These are phyloP conservation scores for Ephemerocybe angulata DNA, from an alignment of 768 basidiomycete genomes.

Conservation along the genomic window DNA sequence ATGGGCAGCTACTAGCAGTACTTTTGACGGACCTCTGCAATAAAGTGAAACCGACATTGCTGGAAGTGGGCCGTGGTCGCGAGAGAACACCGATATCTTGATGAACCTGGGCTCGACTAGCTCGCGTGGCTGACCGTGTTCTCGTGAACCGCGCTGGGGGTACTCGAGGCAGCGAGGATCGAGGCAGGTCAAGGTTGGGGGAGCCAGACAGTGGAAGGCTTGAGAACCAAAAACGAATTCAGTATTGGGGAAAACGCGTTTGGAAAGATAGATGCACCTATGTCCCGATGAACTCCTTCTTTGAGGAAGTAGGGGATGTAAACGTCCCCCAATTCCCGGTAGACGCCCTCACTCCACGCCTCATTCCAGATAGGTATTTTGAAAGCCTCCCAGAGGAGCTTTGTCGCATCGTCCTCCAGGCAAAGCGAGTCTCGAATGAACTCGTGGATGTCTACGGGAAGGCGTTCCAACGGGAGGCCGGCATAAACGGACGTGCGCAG, in stretches of 20 bases:
- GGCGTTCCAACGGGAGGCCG: not conserved
- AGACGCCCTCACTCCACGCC: not conserved
- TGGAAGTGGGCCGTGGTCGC: constrained; percentile 22
- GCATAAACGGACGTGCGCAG: not conserved
- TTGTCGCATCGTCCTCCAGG: not conserved
- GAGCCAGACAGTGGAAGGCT: constrained; percentile 9
- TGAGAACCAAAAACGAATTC: not conserved
- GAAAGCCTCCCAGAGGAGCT: not conserved
- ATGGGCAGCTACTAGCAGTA: not conserved
- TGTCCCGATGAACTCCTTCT: not conserved
- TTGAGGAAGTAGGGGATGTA: not conserved
- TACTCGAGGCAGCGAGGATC: constrained; percentile 9
- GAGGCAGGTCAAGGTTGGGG: constrained; percentile 11
- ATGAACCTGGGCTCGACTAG: constrained; percentile 11
- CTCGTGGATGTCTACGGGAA: not conserved
- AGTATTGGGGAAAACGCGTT: no score
- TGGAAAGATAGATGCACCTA: not conserved
- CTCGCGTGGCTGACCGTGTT: not conserved
- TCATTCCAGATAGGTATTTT: not conserved
- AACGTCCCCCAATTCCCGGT: not conserved
- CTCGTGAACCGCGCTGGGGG: not conserved
- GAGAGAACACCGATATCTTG: constrained; percentile 18
- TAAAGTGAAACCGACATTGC: constrained; percentile 19
- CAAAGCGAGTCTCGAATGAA: not conserved
- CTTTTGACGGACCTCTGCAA: constrained; percentile 21